Percentiles rank a stretch among this genome's conserved stretches.
Evolutionary conservation across 106 monocot species (phyloP).

Genomic region (Acorus gramineus): DNA sequence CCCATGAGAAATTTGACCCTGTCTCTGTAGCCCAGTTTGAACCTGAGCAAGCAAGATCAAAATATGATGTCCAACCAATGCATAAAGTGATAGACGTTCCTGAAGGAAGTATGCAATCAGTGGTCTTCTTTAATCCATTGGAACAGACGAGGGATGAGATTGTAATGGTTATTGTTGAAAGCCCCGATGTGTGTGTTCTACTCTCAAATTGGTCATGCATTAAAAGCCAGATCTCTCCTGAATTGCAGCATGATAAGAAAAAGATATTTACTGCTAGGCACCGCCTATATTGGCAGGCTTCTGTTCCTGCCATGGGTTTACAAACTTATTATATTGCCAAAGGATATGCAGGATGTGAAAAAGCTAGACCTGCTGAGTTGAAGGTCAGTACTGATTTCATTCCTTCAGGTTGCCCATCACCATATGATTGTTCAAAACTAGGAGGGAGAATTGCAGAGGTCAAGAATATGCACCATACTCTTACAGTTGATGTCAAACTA

Average conservation of each 20-base stretch:
- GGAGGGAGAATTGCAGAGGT: constrained; percentile 43
- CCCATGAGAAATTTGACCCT: constrained; percentile 66
- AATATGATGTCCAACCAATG: constrained; percentile 82
- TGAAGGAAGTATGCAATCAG: constrained; percentile 30
- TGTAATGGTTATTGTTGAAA: constrained; percentile 64
- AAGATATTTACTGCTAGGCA: constrained; percentile 47
- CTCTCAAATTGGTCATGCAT: constrained; percentile 63
- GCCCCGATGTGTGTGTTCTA: constrained; percentile 56
- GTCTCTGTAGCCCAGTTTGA: constrained; percentile 44
- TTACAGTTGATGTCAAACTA: constrained; percentile 56
- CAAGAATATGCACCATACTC: constrained; percentile 31
- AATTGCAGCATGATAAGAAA: constrained; percentile 44
- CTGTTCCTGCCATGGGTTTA: constrained; percentile 84
- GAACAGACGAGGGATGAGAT: constrained; percentile 86
- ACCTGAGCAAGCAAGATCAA: constrained; percentile 72
- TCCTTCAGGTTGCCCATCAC: constrained; percentile 44
- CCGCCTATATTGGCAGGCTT: constrained; percentile 91
- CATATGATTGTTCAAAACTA: constrained; percentile 72
- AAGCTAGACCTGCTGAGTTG: constrained; percentile 45
- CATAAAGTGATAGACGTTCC: constrained; percentile 48
- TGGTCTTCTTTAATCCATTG: constrained; percentile 71
- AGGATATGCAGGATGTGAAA: constrained; percentile 50
- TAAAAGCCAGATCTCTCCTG: constrained; percentile 77
- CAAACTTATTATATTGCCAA: constrained; percentile 68
- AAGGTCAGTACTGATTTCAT: constrained; percentile 26